A percentile compares a stretch with the other conserved stretches of the same genome.
These are phyloP conservation scores for Xylaria sp. DNA, from an alignment of 2,329 filamentous ascomycete genomes.

Conservation along the genomic window DNA sequence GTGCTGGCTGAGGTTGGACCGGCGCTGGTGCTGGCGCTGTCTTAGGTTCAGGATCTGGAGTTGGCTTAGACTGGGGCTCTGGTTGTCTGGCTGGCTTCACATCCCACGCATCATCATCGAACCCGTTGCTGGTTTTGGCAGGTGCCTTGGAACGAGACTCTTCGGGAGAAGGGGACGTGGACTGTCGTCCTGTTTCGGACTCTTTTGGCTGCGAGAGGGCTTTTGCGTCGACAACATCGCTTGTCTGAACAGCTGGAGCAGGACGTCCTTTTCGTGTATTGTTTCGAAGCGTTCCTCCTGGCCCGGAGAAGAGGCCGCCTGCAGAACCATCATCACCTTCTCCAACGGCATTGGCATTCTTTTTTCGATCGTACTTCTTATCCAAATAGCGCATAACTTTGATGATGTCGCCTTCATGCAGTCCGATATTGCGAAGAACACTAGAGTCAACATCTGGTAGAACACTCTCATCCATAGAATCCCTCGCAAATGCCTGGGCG, in stretches of 20 bases:
- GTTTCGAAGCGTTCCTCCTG: constrained; percentile 89
- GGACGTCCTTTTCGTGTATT: constrained; percentile 94
- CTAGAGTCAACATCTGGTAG: constrained; percentile 88
- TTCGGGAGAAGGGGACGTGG: constrained; percentile 53
- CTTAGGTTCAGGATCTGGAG: constrained; percentile 70
- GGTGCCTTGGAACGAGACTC: constrained; percentile 48
- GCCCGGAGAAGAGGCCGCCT: constrained; percentile 83
- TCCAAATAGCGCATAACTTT: constrained; percentile 93
- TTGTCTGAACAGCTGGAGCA: constrained; percentile 85
- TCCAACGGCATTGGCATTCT: constrained; percentile 46
- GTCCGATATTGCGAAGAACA: constrained; percentile 85
- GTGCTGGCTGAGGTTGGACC: constrained; percentile 45
- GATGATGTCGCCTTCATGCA: constrained; percentile 96
- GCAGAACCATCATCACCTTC: constrained; percentile 66
- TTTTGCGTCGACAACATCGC: constrained; percentile 87
- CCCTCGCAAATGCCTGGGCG: constrained; percentile 85
- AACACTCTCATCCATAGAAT: constrained; percentile 96
- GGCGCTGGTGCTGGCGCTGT: constrained; percentile 50
- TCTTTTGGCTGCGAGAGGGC: constrained; percentile 77
- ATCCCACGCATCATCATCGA: constrained; percentile 98
- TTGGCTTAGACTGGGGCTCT: constrained; percentile 56
- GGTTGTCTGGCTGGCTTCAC: constrained; percentile 81
- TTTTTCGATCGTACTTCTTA: constrained; percentile 77
- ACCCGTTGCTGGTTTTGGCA: constrained; percentile 57
- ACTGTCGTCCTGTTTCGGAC: constrained; percentile 54